These are phyloP conservation scores for Aspergillus biplanus DNA, from an alignment of 495 filamentous ascomycete genomes.

Conservation along the genomic window DNA sequence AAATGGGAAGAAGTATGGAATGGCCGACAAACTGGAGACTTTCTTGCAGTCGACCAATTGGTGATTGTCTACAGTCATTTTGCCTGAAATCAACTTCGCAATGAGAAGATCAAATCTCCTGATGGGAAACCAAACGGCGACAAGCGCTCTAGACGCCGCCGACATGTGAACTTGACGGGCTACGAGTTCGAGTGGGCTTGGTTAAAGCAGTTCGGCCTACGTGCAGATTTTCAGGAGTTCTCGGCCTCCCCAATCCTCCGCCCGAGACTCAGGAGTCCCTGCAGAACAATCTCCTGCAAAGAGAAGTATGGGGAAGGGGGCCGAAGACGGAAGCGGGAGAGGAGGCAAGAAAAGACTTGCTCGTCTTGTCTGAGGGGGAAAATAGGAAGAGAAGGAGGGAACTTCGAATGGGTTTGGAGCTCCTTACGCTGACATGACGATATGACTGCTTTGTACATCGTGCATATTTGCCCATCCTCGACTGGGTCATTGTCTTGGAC, in stretches of 20 bases:
- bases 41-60: conserved; percentile 19
- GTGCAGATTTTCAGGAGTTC: conserved; percentile 11
- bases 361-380: neutral
- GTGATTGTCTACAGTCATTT: conserved; percentile 20
- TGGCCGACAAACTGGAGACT: conserved; percentile 4
- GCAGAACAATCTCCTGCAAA: conserved; percentile 6
- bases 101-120: conserved; percentile 4
- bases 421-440: conserved; percentile 25
- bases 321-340: conserved; percentile 10
- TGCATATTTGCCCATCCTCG: conserved; percentile 18
- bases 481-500: conserved; percentile 21
- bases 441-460: conserved; percentile 21
- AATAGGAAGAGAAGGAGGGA: neutral
- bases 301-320: neutral
- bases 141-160: conserved; percentile 48
- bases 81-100: conserved; percentile 10
- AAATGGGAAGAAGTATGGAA: conserved; percentile 12
- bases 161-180: conserved; percentile 22
- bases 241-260: conserved; percentile 9
- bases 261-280: conserved; percentile 11
- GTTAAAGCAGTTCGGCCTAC: conserved; percentile 9
- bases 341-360: conserved; percentile 1
- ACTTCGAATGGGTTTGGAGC: conserved; percentile 14
- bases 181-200: conserved; percentile 22
- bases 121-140: conserved; percentile 23